Evolutionary conservation across 2,329 filamentous ascomycete genomes (phyloP).

Genomic region (Verticillium dahliae): DNA sequence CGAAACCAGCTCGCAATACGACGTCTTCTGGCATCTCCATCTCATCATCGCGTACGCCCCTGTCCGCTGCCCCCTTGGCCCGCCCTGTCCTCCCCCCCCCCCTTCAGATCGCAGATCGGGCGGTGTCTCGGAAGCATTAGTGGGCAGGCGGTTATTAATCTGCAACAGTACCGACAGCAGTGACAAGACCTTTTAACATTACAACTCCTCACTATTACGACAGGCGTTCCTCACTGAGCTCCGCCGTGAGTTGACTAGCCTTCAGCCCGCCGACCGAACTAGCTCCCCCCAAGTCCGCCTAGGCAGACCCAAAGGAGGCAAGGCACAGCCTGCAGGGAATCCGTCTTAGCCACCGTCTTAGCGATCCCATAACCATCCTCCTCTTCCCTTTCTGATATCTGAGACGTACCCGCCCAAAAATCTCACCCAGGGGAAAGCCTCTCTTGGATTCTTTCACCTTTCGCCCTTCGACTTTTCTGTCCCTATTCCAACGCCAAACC

Average conservation of each 20-base stretch:
- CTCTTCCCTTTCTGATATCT: slow-evolving; percentile 1
- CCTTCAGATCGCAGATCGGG: background rate
- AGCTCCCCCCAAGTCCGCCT: background rate
- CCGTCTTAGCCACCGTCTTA: background rate
- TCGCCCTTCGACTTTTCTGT: background rate
- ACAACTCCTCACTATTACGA: background rate
- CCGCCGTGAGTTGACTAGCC: background rate
- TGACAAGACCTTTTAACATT: background rate
- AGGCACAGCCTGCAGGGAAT: background rate
- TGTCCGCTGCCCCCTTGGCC: background rate
- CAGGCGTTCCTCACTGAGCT: background rate
- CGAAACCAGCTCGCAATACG: background rate
- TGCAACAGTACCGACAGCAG: slow-evolving; percentile 1
- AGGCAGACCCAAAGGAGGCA: background rate
- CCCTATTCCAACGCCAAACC: background rate
- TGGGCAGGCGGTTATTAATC: slow-evolving; percentile 1
- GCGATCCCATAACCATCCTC: background rate
- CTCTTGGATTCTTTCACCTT: background rate
- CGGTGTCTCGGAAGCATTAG: background rate
- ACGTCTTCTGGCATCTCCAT: background rate
- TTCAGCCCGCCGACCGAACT: background rate
- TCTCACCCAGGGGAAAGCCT: background rate
- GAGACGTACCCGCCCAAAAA: slow-evolving; percentile 1
- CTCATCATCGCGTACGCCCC: background rate
- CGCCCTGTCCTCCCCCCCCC: background rate